Evolutionary conservation across 306 rosid genomes (phyloP).

Genomic region (Ormosia semicastrata): DNA sequence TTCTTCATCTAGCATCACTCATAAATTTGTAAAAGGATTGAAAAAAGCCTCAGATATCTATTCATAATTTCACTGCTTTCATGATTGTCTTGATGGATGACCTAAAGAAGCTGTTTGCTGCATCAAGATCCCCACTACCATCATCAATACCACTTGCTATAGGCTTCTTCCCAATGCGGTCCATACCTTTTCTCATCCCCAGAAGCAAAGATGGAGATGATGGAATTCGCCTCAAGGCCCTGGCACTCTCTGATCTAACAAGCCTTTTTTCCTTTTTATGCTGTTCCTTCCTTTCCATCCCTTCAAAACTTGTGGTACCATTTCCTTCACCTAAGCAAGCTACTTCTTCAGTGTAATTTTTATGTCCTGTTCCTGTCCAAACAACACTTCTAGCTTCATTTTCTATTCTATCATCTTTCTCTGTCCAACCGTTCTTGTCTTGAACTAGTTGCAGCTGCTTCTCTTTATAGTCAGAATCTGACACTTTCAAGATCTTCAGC

Average conservation of each 20-base stretch:
- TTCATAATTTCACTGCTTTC: conserved; percentile 62
- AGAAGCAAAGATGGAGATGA: conserved; percentile 78
- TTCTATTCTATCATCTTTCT: conserved; percentile 27
- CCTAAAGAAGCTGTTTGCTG: conserved; percentile 45
- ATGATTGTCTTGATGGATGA: conserved; percentile 65
- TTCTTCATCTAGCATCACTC: conserved; percentile 28
- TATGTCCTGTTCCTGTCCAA: conserved; percentile 32
- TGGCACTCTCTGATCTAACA: conserved; percentile 79
- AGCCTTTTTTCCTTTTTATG: conserved; percentile 55
- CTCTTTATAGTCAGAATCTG: conserved; percentile 36
- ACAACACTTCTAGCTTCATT: conserved; percentile 19
- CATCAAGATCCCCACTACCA: conserved; percentile 27
- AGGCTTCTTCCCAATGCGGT: conserved; percentile 70
- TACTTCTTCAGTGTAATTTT: conserved; percentile 31
- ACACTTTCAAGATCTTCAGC: conserved; percentile 31
- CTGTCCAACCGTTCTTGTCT: conserved; percentile 23
- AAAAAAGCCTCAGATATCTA: neutral
- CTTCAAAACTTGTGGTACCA: conserved; percentile 44
- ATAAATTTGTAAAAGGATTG: neutral
- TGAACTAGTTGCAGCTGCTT: conserved; percentile 28
- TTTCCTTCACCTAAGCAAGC: conserved; percentile 32
- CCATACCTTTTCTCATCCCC: conserved; percentile 70
- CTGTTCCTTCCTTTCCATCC: conserved; percentile 46
- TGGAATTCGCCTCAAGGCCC: conserved; percentile 68
- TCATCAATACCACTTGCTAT: conserved; percentile 44